phyloP scores from a whole-genome alignment of 306 rosid genomes.

The Trifolium subterraneum region DNA sequence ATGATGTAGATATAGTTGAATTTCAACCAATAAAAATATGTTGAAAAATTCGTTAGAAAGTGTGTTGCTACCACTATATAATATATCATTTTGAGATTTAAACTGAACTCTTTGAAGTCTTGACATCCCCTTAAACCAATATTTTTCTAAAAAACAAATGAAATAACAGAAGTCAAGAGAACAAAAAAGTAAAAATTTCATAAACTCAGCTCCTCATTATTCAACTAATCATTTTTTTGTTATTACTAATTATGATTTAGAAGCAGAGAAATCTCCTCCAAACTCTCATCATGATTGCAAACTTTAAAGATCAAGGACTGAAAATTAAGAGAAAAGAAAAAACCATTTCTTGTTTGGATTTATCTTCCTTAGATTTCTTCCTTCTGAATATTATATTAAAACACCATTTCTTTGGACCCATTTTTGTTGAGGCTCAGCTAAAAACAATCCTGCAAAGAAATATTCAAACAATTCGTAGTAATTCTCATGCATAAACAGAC shows the following conservation, averaged over 20 bases:
- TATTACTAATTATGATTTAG: background rate
- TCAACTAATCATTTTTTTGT: background rate
- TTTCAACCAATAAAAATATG: background rate
- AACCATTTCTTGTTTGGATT: constrained; percentile 55
- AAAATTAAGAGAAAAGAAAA: constrained; percentile 14
- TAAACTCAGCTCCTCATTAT: background rate
- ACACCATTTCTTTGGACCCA: constrained; percentile 67
- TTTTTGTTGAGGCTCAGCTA: constrained; percentile 36
- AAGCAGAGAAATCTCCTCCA: constrained; percentile 12
- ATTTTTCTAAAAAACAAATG: background rate
- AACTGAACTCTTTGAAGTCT: background rate
- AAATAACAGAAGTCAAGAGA: background rate
- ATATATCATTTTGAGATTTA: background rate
- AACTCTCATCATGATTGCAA: constrained; percentile 26
- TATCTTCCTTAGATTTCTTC: constrained; percentile 57
- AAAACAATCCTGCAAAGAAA: constrained; percentile 39
- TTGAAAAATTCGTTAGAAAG: background rate
- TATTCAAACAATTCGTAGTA: background rate
- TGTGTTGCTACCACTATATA: background rate
- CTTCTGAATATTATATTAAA: constrained; percentile 53
- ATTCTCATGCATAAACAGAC: constrained; percentile 8
- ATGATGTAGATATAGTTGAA: background rate
- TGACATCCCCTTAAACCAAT: background rate
- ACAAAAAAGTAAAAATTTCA: background rate
- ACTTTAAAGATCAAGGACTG: background rate